Base-by-base conservation (phyloP, 306 rosid genomes). In the Trichosanthes cucumerina region DNA sequence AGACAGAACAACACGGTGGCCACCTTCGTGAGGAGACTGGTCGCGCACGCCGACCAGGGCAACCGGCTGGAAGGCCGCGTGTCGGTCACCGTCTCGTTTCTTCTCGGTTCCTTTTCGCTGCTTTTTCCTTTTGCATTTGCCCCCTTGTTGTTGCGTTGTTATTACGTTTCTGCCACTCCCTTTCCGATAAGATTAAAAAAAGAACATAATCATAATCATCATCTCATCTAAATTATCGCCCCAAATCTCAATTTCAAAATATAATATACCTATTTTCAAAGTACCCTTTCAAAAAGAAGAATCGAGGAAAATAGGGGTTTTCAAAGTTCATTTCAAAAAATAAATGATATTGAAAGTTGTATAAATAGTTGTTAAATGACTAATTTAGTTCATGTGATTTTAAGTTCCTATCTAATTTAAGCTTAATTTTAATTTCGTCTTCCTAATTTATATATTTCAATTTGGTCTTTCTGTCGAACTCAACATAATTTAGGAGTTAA, bases 21-120 rank as follows among this genome's bases (percentile, higher is more conserved):
- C 80, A 53, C 54, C 71, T 10, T 19, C 14, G 64, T 65, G 50
- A 34, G 33, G 33, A 60, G 73, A 80, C 65, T 39, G 80, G 83
- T 80, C 79, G 53, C 59, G 85, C 80, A 70, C 68, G 85, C 75
- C 83, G 86, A 82, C 81, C 31, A 86, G 13, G 9, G 78, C 69
- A 3, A 80, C 82, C 82, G 75, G 63, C 5, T 26, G 39, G 59
- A 34, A 31, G 76, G 66, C 81, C 87, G 84, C 88, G 84, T 82
- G 87, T 76, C 78, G 78, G 64, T 39, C 0, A 6, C 41, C 41
- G 10, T 65, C 50, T 43, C 9, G 63, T 31, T 28, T 44, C 4
- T 46, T 72, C 14, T 64, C 4, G 38, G 70, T 66, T 36, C 47
- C 49, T 66, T 9, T 15, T 66, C 50, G 24, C 41, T 66, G 5